Conservation (phyloP, 352 stramenopile genomes). For the Globisporangium spinosum region DNA sequence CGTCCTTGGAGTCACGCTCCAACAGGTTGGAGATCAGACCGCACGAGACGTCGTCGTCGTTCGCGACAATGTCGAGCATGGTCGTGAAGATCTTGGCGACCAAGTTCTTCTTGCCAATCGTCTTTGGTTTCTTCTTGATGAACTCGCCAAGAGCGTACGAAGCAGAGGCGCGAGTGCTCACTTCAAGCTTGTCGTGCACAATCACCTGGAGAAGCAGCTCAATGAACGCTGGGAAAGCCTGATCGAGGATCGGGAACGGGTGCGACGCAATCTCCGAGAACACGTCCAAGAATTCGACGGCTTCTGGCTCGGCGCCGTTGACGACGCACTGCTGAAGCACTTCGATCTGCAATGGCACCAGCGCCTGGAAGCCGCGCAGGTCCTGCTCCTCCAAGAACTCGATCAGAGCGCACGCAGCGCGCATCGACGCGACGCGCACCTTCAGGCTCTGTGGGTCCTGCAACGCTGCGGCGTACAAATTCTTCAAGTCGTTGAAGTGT, state of each 20-base stretch:
- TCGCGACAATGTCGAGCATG: slow-evolving; percentile 82
- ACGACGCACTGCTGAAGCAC: slow-evolving; percentile 83
- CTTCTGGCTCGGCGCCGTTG: slow-evolving; percentile 68
- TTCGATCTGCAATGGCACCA: slow-evolving; percentile 83
- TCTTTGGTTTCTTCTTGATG: slow-evolving; percentile 88
- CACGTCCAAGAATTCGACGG: slow-evolving; percentile 85
- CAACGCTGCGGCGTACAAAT: slow-evolving; percentile 60
- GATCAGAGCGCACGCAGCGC: slow-evolving; percentile 69
- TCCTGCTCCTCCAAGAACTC: slow-evolving; percentile 82
- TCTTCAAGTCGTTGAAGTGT: slow-evolving; percentile 81
- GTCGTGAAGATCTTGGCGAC: slow-evolving; percentile 83
- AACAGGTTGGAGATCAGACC: slow-evolving; percentile 82
- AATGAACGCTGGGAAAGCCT: slow-evolving; percentile 76
- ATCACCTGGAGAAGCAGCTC: slow-evolving; percentile 84
- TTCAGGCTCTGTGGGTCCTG: slow-evolving; percentile 81
- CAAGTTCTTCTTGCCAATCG: slow-evolving; percentile 81
- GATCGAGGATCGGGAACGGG: slow-evolving; percentile 81
- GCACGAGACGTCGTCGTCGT: slow-evolving; percentile 74
- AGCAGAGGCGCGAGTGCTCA: slow-evolving; percentile 73
- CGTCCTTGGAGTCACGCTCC: slow-evolving; percentile 54
- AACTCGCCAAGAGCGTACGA: slow-evolving; percentile 82
- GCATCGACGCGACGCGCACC: slow-evolving; percentile 80
- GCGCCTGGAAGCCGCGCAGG: slow-evolving; percentile 60
- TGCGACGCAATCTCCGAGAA: slow-evolving; percentile 85
- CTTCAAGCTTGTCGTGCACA: slow-evolving; percentile 67